Evolutionary conservation across 2,329 filamentous ascomycete genomes (phyloP).

Genomic region (Ceratocystis cacaofunesta): DNA sequence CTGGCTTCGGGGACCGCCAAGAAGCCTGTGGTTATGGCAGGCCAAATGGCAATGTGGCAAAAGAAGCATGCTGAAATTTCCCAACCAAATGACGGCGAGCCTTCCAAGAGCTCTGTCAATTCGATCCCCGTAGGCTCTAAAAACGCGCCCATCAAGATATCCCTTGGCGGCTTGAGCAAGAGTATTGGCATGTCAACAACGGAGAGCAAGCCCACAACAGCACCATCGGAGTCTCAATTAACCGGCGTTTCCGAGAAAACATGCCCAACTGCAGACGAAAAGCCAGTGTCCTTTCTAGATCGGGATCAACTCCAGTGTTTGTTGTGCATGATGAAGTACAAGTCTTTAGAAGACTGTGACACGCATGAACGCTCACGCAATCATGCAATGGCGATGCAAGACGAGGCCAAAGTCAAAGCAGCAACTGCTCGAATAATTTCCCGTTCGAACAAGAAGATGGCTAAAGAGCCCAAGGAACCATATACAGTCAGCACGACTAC

Average conservation of each 20-base stretch:
- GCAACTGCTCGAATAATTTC: slow-evolving; percentile 29
- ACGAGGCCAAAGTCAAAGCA: slow-evolving; percentile 34
- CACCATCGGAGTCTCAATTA: background rate
- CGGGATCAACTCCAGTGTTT: slow-evolving; percentile 33
- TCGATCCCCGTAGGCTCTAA: slow-evolving; percentile 4
- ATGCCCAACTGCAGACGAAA: slow-evolving; percentile 4
- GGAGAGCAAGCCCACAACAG: background rate
- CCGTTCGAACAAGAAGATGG: slow-evolving; percentile 20
- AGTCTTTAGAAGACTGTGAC: slow-evolving; percentile 29
- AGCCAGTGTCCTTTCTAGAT: slow-evolving; percentile 41
- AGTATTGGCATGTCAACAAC: slow-evolving; percentile 1
- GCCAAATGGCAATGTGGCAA: slow-evolving; percentile 33
- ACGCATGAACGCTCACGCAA: slow-evolving; percentile 31
- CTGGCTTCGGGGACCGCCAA: slow-evolving; percentile 24
- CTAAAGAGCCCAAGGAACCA: slow-evolving; percentile 19
- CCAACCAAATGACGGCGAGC: background rate
- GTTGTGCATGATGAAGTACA: slow-evolving; percentile 34
- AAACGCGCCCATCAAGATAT: slow-evolving; percentile 23
- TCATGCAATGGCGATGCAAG: slow-evolving; percentile 28
- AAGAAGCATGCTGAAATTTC: slow-evolving; percentile 30
- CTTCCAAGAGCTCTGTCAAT: slow-evolving; percentile 10
- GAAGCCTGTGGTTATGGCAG: slow-evolving; percentile 29
- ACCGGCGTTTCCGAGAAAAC: background rate
- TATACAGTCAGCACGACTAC: slow-evolving; percentile 17
- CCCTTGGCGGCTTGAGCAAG: slow-evolving; percentile 20